A percentile compares a stretch with the other conserved stretches of the same genome.
Evolutionary conservation across 768 basidiomycete genomes (phyloP).

Genomic region (Mycena kentingensis): DNA sequence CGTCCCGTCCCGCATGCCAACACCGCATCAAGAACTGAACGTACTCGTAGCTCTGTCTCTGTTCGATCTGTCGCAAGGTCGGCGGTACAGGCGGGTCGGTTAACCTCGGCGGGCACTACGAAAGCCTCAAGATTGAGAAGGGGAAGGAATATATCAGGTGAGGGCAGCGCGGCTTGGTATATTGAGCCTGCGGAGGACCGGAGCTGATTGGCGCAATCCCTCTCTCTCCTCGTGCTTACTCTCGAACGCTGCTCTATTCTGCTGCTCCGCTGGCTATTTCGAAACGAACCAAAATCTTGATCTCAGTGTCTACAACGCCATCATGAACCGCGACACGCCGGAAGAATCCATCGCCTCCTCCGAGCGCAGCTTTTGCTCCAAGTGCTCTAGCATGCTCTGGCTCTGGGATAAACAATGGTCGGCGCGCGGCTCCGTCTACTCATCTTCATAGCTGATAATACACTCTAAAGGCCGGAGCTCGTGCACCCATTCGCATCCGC

Average conservation of each 20-base stretch:
- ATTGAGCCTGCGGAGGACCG: background rate
- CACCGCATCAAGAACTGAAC: background rate
- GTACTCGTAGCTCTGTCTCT: slow-evolving; percentile 52
- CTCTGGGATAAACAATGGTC: slow-evolving; percentile 60
- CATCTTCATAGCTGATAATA: no score
- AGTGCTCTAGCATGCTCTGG: slow-evolving; percentile 71
- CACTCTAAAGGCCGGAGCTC: slow-evolving; percentile 68
- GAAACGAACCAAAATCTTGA: no score
- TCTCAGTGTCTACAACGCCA: slow-evolving; percentile 59
- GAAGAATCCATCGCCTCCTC: slow-evolving; percentile 50
- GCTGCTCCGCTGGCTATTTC: no score
- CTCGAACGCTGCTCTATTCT: no score
- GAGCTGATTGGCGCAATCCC: no score
- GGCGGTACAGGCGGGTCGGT: slow-evolving; percentile 66
- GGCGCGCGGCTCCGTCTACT: no score
- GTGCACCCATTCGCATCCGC: slow-evolving; percentile 71
- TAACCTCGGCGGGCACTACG: slow-evolving; percentile 58
- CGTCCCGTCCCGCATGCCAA: slow-evolving; percentile 6
- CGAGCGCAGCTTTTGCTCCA: slow-evolving; percentile 64
- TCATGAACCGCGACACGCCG: slow-evolving; percentile 56
- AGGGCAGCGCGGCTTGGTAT: no score
- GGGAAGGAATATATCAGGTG: slow-evolving; percentile 61
- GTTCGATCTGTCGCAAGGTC: slow-evolving; percentile 73
- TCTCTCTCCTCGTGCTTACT: no score
- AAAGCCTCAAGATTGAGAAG: slow-evolving; percentile 51